Evolutionary conservation across 2,329 filamentous ascomycete species (phyloP).

Genomic region (Beauveria pseudobassiana): DNA sequence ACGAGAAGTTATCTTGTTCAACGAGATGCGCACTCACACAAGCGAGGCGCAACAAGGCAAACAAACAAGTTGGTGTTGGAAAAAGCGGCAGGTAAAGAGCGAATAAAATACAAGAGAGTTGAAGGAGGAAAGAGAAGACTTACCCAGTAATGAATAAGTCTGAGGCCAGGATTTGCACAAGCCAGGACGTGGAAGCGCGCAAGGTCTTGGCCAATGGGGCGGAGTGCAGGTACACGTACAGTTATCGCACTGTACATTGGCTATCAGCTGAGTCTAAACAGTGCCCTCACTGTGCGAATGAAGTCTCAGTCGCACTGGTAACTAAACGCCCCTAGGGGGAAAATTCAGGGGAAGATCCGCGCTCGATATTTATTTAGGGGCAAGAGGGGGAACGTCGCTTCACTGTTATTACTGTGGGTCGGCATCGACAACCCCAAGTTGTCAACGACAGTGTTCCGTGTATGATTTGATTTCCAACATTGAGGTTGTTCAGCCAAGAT

Average conservation of each 20-base stretch:
- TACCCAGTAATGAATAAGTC: no score
- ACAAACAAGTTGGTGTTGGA: conserved; percentile 4
- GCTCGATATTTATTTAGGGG: neutral
- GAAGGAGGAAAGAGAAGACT: neutral
- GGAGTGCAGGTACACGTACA: neutral
- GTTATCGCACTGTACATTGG: neutral
- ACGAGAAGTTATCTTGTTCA: conserved; percentile 10
- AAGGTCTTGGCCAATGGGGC: neutral
- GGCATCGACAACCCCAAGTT: neutral
- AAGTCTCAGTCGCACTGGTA: neutral
- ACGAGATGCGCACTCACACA: conserved; percentile 12
- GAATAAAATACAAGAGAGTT: neutral
- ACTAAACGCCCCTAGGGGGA: neutral
- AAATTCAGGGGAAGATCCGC: conserved; percentile 8
- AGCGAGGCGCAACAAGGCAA: conserved; percentile 11
- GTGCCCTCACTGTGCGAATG: neutral
- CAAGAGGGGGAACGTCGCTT: neutral
- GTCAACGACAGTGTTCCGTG: neutral
- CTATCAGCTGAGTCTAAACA: neutral
- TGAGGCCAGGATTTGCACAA: neutral
- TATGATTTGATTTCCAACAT: no score
- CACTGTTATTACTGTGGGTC: neutral
- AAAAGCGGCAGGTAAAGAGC: neutral
- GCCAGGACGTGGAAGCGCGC: neutral
- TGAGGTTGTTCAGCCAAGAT: no score